phyloP scores from a whole-genome alignment of 768 basidiomycete genomes.

The Grammothele lineata region DNA sequence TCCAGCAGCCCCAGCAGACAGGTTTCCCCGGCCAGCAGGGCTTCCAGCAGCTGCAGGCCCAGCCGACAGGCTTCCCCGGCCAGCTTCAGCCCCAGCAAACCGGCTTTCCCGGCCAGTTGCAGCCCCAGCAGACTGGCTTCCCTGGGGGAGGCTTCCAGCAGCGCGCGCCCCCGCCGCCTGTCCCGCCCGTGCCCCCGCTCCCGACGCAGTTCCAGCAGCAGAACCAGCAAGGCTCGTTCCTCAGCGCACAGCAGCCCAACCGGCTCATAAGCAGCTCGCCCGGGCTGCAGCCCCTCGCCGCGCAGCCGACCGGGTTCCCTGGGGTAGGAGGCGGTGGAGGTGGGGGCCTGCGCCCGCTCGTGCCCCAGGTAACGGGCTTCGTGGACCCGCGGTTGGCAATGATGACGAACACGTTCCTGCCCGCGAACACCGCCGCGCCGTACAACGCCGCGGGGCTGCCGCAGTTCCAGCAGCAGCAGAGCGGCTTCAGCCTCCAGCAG shows the following conservation, averaged over 20 bases:
- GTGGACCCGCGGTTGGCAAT: conserved; percentile 80
- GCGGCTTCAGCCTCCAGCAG: conserved; percentile 65
- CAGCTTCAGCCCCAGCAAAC: conserved; percentile 35
- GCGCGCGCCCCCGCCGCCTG: conserved; percentile 48
- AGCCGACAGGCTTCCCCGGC: conserved; percentile 50
- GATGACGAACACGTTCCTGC: conserved; percentile 94
- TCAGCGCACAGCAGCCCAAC: conserved; percentile 39
- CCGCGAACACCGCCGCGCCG: conserved; percentile 57
- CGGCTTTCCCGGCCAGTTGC: conserved; percentile 30
- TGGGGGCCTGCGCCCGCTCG: conserved; percentile 39
- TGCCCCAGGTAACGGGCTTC: conserved; percentile 76
- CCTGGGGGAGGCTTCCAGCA: conserved; percentile 34
- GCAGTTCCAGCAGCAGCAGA: conserved; percentile 60
- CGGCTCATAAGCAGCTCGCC: conserved; percentile 58
- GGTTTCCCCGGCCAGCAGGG: conserved; percentile 36
- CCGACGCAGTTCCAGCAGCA: conserved; percentile 59
- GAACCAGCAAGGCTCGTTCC: conserved; percentile 38
- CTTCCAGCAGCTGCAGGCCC: conserved; percentile 39
- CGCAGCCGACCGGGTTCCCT: conserved; percentile 60
- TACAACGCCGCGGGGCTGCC: conserved; percentile 59
- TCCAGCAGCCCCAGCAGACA: conserved; percentile 62
- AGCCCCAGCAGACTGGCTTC: conserved; percentile 33
- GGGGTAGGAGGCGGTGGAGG: conserved; percentile 34
- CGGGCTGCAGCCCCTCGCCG: conserved; percentile 38
- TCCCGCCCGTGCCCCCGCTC: conserved; percentile 64